Evolutionary conservation across 2,329 filamentous ascomycete genomes (phyloP), one percentile per base, ranked within the genome.

Genomic region (Pleoardoris graminearum): DNA sequence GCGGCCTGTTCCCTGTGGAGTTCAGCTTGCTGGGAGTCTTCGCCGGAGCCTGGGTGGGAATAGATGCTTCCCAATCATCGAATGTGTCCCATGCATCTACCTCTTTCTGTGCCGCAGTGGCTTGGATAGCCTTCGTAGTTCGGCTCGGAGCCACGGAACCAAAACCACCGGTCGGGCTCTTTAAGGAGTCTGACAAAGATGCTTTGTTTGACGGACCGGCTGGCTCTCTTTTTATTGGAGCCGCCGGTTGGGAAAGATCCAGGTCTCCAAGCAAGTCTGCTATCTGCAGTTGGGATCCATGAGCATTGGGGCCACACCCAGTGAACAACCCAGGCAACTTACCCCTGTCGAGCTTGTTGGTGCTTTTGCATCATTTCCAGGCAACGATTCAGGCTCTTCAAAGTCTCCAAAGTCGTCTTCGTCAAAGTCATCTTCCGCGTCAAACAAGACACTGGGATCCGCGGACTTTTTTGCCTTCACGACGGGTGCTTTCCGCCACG

Each of bases 61-160:
- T 69, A n/a, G 70, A 66, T 47, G 68, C 67, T 53, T 73, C 72
- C 72, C 71, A 73, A 36, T 74, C 71, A 43, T 72, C 70, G 32
- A 80, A 80, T 42, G 78, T 76, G 45, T 78, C 77, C 78, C 78
- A 80, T 6, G 62, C 60, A 30, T 77, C 75, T 32, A 72, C 67
- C 11, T 64, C 50, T 19, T 60, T 50, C 16, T 50, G 23, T 33
- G 38, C 25, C 25, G 47, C 37, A 21, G 55, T 19, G 22, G 53
- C 32, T 14, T 57, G 33, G 10, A 38, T 19, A 6, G 53, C 17
- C 19, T 47, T 23, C 22, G 47, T 11, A 23, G 56, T 30, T 36
- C 57, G 59, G 4, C 51, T 12, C 7, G 38, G 36, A 27, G 41
- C 6, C 17, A 55, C 43, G 21, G 58, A 47, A 22, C 61, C 62